A percentile compares a stretch with the other conserved stretches of the same genome.
Evolutionary conservation across 306 rosid genomes (phyloP).

Genomic region (Corylus heterophylla): DNA sequence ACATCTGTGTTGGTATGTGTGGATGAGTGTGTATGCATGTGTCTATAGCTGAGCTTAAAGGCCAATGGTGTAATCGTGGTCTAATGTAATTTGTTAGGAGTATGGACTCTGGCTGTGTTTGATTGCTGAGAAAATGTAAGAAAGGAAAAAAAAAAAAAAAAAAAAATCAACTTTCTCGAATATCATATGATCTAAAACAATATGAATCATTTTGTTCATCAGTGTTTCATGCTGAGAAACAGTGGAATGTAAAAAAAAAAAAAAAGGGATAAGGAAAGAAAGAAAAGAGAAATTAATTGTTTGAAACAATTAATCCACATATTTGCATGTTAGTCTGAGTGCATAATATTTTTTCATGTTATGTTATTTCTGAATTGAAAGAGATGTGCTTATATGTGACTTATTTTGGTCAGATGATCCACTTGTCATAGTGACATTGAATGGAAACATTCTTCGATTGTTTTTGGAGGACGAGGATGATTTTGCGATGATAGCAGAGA

Average conservation of each 20-base stretch:
- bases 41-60: not conserved
- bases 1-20: not conserved
- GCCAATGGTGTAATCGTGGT: not conserved
- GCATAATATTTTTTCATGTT: not conserved
- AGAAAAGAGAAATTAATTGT: not conserved
- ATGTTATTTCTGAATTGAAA: not conserved
- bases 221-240: not conserved
- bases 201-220: not conserved
- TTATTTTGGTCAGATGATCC: slow-evolving; percentile 65
- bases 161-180: not conserved
- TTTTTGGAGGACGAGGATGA: slow-evolving; percentile 94
- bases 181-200: not conserved
- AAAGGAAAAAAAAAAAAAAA: not conserved
- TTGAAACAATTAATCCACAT: not conserved
- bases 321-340: not conserved
- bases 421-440: slow-evolving; percentile 72
- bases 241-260: not conserved
- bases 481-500: slow-evolving; percentile 90
- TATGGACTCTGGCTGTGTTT: not conserved
- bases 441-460: slow-evolving; percentile 64
- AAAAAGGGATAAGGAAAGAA: not conserved
- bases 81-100: not conserved
- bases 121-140: not conserved
- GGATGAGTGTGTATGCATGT: not conserved
- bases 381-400: slow-evolving; percentile 13